These are phyloP conservation scores for Trapa bicornis DNA, from an alignment of 345 rosid species.

Conservation along the genomic window DNA sequence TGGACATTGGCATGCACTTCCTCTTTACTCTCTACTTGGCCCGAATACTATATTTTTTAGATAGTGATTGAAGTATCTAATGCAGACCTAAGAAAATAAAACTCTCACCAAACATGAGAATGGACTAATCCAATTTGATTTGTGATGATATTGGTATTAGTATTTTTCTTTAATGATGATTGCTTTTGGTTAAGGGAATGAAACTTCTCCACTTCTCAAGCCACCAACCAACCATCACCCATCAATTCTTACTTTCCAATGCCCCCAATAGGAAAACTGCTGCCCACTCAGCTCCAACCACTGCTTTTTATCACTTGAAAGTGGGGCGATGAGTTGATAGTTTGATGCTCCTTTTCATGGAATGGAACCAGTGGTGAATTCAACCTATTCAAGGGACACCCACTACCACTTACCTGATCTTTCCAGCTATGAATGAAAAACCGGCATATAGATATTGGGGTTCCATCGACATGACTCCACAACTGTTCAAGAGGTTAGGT, in stretches of 20 bases:
- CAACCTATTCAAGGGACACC: neutral
- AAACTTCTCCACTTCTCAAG: neutral
- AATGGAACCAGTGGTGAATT: neutral
- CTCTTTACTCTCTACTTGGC: neutral
- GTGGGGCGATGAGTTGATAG: too few relatives aligned
- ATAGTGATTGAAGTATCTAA: too few relatives aligned
- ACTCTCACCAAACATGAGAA: too few relatives aligned
- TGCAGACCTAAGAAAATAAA: too few relatives aligned
- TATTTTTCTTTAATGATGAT: neutral
- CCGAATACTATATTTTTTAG: neutral
- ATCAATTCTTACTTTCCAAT: neutral
- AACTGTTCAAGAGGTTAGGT: constrained; percentile 5
- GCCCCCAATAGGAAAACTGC: neutral
- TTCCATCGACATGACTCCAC: neutral
- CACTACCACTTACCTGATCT: neutral
- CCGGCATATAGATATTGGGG: neutral
- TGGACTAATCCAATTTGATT: too few relatives aligned
- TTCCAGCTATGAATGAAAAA: too few relatives aligned
- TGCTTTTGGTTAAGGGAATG: neutral
- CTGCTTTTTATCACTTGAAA: too few relatives aligned
- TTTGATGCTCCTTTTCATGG: too few relatives aligned
- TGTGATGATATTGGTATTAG: too few relatives aligned
- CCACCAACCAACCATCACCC: neutral
- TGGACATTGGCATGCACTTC: neutral
- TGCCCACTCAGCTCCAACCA: neutral